A percentile compares a stretch with the other conserved stretches of the same genome.
Conservation (phyloP, 306 rosid genomes). For the Corylus americana region DNA sequence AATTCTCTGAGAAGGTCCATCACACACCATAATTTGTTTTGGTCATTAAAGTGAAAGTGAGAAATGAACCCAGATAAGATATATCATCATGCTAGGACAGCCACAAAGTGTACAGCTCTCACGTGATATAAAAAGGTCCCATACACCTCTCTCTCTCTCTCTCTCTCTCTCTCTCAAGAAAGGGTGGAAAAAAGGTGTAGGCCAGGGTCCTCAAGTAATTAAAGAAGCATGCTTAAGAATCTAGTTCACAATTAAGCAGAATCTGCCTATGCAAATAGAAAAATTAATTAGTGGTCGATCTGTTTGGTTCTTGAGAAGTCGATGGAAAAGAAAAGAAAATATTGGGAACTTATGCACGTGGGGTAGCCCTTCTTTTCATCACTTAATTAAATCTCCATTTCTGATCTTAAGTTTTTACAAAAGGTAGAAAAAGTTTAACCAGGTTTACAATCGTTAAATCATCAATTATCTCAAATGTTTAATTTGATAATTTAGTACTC, state of each 20-base stretch:
- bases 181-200: background rate
- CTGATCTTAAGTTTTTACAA: background rate
- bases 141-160: background rate
- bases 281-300: background rate
- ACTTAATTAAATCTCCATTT: background rate
- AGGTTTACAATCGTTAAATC: no score
- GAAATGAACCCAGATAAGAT: no score
- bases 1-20: background rate
- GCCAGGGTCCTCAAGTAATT: background rate
- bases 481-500: no score
- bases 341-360: background rate
- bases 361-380: no score
- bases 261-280: background rate
- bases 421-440: no score
- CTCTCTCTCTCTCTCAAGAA: background rate
- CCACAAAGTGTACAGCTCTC: slow-evolving; percentile 27
- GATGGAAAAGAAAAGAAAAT: background rate
- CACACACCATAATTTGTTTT: background rate
- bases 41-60: background rate
- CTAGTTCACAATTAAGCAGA: background rate
- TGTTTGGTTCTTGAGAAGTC: slow-evolving; percentile 1
- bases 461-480: no score
- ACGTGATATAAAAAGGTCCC: slow-evolving; percentile 33
- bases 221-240: background rate
- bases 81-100: slow-evolving; percentile 12